Evolutionary conservation across 495 filamentous ascomycete species (phyloP).

Genomic region (Tuber aestivum): DNA sequence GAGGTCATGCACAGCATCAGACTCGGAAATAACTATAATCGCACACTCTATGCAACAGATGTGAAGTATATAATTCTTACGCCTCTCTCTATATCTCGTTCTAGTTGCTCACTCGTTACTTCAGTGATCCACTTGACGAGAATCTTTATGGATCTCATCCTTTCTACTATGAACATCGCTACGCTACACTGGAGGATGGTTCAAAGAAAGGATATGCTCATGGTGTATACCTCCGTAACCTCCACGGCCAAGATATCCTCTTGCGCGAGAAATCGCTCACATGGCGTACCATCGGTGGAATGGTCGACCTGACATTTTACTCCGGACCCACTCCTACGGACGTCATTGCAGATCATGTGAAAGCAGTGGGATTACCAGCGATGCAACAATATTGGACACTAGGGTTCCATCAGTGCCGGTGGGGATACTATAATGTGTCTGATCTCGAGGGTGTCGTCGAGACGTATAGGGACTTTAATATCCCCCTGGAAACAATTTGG

Average conservation of each 20-base stretch:
- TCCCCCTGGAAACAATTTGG: constrained; percentile 86
- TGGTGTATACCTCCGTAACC: constrained; percentile 79
- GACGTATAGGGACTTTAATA: constrained; percentile 68
- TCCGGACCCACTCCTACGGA: constrained; percentile 66
- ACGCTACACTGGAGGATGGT: constrained; percentile 45
- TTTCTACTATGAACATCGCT: constrained; percentile 74
- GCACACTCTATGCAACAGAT: constrained; percentile 66
- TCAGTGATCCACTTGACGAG: constrained; percentile 44
- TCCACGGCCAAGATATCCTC: constrained; percentile 81
- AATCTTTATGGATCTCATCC: constrained; percentile 83
- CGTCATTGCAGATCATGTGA: constrained; percentile 66
- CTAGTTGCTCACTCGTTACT: neutral
- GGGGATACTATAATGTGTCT: constrained; percentile 70
- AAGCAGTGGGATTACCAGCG: constrained; percentile 60
- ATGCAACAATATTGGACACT: constrained; percentile 86
- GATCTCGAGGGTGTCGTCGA: constrained; percentile 72
- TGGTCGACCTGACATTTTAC: constrained; percentile 86
- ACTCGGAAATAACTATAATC: constrained; percentile 54
- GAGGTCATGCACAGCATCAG: constrained; percentile 70
- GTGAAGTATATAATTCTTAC: constrained; percentile 69
- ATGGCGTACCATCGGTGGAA: constrained; percentile 75
- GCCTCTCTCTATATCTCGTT: constrained; percentile 47
- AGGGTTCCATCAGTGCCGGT: constrained; percentile 79
- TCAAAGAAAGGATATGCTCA: constrained; percentile 50
- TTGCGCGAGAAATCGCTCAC: constrained; percentile 73